Base-by-base conservation (phyloP, 495 filamentous ascomycete species). In the Elasticomyces elasticus region DNA sequence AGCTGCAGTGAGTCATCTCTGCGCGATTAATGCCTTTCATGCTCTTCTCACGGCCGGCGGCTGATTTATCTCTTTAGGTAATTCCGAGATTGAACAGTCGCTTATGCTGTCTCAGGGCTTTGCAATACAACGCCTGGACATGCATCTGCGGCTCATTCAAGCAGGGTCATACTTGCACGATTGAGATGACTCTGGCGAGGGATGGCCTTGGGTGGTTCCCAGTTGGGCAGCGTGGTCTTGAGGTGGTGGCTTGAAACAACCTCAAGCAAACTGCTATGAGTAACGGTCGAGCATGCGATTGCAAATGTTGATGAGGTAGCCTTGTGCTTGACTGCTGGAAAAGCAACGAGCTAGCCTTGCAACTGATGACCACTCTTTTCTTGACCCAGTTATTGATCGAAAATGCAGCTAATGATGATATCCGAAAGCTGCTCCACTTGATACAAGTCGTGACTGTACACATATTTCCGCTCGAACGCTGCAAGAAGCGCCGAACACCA, bases 401-500 rank as follows among this genome's bases (percentile, higher is more conserved):
- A n/a, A n/a, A n/a, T n/a, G n/a, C n/a, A n/a, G n/a, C n/a, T n/a
- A 37, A 37, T 37, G 31, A 37, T 37, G 31, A n/a, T n/a, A n/a
- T n/a, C n/a, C n/a, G n/a, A n/a, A n/a, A n/a, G n/a, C n/a, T n/a
- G n/a, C n/a, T n/a, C n/a, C n/a, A 33, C 30, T 40, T 13, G 35
- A 40, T 40, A 40, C 35, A 40, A 40, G 2, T 5, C 13, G 35
- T 40, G 42, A 45, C 42, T 45, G 42, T 45, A 26, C 15, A 40
- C 5, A 3, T 23, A 15, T 13, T 5, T 13, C 19, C 42, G 43
- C 52, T 66, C 52, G 83, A n/a, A 49, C 45, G 45, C 45, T 5
- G 24, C 45, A 27, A 24, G 11, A 22, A 10, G 24, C 42, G 20
- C 42, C 17, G 33, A 49, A 49, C 46, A 49, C 2, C 46, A 26